These are phyloP conservation scores for Salix suchowensis DNA, from an alignment of 345 rosid genomes.

Conservation along the genomic window DNA sequence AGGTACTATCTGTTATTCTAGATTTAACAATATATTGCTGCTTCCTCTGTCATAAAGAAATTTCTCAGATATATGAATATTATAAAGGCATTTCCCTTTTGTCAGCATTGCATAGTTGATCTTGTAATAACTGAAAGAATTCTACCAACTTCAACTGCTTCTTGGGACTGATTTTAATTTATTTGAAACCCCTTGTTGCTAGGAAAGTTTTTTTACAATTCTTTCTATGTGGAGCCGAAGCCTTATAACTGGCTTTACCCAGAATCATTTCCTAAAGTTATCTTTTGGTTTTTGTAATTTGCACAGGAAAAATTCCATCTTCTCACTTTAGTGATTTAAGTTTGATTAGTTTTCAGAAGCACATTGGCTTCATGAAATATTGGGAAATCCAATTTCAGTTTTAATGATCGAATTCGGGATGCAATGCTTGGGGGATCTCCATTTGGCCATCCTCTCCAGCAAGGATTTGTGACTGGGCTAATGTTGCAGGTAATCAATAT, in stretches of 20 bases:
- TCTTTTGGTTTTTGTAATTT: neutral
- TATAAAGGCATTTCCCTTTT: neutral
- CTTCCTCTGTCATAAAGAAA: neutral
- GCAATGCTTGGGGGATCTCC: conserved; percentile 98
- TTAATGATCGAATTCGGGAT: conserved; percentile 95
- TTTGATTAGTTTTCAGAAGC: neutral
- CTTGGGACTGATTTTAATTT: neutral
- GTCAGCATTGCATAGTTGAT: neutral
- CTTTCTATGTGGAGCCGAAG: neutral
- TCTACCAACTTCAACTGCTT: neutral
- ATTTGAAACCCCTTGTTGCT: neutral
- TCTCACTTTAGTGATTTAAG: neutral
- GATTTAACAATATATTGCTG: neutral
- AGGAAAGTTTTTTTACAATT: neutral
- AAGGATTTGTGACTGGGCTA: conserved; percentile 88
- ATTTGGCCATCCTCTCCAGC: conserved; percentile 94
- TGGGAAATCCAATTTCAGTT: conserved; percentile 47
- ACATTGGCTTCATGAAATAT: conserved; percentile 5
- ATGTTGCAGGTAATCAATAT: conserved; percentile 60
- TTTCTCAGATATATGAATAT: neutral
- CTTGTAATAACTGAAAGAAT: neutral
- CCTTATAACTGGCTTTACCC: neutral
- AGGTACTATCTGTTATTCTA: conserved; percentile 42
- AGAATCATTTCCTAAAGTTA: neutral
- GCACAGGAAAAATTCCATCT: neutral